A percentile compares a stretch with the other conserved stretches of the same genome.
These are phyloP conservation scores for Curvularia spicifera DNA, from an alignment of 2,329 filamentous ascomycete genomes.

Conservation along the genomic window DNA sequence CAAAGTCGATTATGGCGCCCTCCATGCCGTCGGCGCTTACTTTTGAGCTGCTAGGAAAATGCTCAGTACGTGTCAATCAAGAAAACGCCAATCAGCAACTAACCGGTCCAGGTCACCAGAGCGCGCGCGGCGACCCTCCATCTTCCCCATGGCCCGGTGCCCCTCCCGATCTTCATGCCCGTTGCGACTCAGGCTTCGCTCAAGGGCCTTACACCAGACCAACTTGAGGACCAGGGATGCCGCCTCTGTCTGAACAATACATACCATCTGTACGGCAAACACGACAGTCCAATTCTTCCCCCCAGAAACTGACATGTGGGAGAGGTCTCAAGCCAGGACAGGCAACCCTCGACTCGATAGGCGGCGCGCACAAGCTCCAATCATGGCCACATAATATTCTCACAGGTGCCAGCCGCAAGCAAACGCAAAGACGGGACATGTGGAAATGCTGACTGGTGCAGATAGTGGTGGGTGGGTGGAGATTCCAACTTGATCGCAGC, in stretches of 20 bases:
- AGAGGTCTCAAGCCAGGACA: constrained; percentile 90
- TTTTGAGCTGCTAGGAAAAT: constrained; percentile 49
- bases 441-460: constrained; percentile 39
- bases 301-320: constrained; percentile 26
- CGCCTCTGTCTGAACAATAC: constrained; percentile 96
- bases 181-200: constrained; percentile 96
- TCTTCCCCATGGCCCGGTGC: constrained; percentile 89
- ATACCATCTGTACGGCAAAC: constrained; percentile 72
- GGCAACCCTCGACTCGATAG: constrained; percentile 81
- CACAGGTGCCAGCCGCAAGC: constrained; percentile 60
- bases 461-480: constrained; percentile 56
- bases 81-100: neutral
- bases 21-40: constrained; percentile 48
- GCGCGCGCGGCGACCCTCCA: constrained; percentile 87
- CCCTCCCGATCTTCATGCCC: constrained; percentile 96
- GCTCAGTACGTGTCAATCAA: constrained; percentile 36
- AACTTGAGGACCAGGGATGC: constrained; percentile 88
- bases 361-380: constrained; percentile 92
- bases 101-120: constrained; percentile 77
- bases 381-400: constrained; percentile 95
- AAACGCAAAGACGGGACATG: neutral
- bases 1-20: constrained; percentile 36
- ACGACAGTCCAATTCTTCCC: neutral
- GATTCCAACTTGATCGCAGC: constrained; percentile 22
- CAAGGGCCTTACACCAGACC: constrained; percentile 90